phyloP scores from a whole-genome alignment of 2,329 filamentous ascomycete species.

The Decorospora gaudefroyi region DNA sequence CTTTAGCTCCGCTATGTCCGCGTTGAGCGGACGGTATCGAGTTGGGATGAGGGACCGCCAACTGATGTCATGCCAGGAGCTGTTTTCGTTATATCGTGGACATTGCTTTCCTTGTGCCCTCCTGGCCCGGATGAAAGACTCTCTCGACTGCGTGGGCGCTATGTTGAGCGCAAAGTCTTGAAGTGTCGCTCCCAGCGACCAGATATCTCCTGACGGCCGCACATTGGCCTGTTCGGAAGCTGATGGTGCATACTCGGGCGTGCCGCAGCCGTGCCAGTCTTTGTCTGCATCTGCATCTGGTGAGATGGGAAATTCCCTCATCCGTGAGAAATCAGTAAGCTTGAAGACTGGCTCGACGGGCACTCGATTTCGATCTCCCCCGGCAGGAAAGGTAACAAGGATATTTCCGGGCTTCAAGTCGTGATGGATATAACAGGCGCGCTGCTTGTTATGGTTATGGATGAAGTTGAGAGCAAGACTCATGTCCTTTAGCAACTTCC shows the following conservation, averaged over 20 bases:
- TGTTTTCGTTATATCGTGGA: background rate
- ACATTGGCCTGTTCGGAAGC: slow-evolving; percentile 6
- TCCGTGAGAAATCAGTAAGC: slow-evolving; percentile 29
- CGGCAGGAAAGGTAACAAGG: slow-evolving; percentile 59
- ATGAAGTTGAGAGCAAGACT: slow-evolving; percentile 27
- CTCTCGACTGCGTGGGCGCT: slow-evolving; percentile 11
- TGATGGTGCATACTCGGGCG: slow-evolving; percentile 29
- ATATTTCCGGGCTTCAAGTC: slow-evolving; percentile 95
- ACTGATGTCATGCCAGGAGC: background rate
- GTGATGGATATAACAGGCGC: slow-evolving; percentile 75
- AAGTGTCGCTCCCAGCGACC: slow-evolving; percentile 28
- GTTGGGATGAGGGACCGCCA: background rate
- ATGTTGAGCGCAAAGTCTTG: slow-evolving; percentile 25
- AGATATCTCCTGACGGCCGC: slow-evolving; percentile 28
- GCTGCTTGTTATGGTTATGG: slow-evolving; percentile 18
- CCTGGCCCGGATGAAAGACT: slow-evolving; percentile 6
- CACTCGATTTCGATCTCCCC: background rate
- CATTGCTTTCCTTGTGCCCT: background rate
- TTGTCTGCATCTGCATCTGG: background rate
- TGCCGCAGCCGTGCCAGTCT: slow-evolving; percentile 21
- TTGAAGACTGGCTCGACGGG: slow-evolving; percentile 31
- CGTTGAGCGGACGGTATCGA: slow-evolving; percentile 25
- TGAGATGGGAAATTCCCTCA: slow-evolving; percentile 8
- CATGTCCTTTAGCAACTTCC: slow-evolving; percentile 35
- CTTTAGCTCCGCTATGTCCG: slow-evolving; percentile 5